Percentiles rank a stretch among this genome's conserved stretches.
Evolutionary conservation across 768 basidiomycete species (phyloP).

Genomic region (Candolleomyces eurysporus): DNA sequence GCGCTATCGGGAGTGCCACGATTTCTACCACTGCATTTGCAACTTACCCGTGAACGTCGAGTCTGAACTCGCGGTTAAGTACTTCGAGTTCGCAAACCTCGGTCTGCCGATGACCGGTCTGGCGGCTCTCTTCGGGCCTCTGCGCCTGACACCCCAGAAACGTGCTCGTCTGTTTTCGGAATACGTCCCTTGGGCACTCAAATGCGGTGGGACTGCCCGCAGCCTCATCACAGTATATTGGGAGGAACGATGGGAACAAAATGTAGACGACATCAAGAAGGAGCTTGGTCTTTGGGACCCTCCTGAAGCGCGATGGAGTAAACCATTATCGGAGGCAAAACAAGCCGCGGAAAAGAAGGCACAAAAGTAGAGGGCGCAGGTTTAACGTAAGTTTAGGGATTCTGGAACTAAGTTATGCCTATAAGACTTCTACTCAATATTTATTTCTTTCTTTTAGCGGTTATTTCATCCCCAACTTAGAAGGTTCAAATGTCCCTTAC

Average conservation of each 20-base stretch:
- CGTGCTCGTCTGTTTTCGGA: slow-evolving; percentile 65
- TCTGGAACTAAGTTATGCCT: not conserved
- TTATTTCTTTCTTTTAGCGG: no score
- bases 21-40: slow-evolving; percentile 93
- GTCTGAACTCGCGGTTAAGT: slow-evolving; percentile 92
- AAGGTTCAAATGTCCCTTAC: no score
- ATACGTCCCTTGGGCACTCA: slow-evolving; percentile 91
- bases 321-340: slow-evolving; percentile 61
- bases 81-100: slow-evolving; percentile 91
- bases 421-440: no score
- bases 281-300: slow-evolving; percentile 87
- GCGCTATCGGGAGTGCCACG: slow-evolving; percentile 96
- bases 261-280: slow-evolving; percentile 76
- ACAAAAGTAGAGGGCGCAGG: not conserved
- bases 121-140: slow-evolving; percentile 75
- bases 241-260: slow-evolving; percentile 91
- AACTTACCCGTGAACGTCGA: slow-evolving; percentile 86
- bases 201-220: slow-evolving; percentile 70
- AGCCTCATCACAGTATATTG: slow-evolving; percentile 91
- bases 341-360: slow-evolving; percentile 39
- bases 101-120: slow-evolving; percentile 85
- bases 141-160: slow-evolving; percentile 61
- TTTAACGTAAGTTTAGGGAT: not conserved
- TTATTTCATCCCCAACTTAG: no score
- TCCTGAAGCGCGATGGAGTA: slow-evolving; percentile 69